phyloP scores from a whole-genome alignment of 2,329 filamentous ascomycete species.

The Phaeosphaeriaceae sp. region DNA sequence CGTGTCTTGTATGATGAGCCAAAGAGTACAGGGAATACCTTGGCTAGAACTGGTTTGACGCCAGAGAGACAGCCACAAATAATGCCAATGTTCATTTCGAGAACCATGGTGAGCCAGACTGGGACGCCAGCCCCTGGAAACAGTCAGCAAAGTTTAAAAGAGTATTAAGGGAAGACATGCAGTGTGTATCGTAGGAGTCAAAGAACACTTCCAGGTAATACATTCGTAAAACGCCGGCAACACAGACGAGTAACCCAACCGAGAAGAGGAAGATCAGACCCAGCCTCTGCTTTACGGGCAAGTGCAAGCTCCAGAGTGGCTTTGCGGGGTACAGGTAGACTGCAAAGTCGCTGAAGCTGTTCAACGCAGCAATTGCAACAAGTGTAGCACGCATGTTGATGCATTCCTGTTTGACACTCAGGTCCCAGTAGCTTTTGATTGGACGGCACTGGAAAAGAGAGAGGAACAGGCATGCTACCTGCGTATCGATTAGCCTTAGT shows the following conservation, averaged over 20 bases:
- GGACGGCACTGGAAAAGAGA: slow-evolving; percentile 35
- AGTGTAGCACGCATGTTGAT: slow-evolving; percentile 33
- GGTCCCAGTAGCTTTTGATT: slow-evolving; percentile 32
- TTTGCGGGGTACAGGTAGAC: slow-evolving; percentile 41
- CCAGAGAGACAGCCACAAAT: slow-evolving; percentile 41
- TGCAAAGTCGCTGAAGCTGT: slow-evolving; percentile 38
- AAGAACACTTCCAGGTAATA: slow-evolving; percentile 40
- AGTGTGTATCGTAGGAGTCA: slow-evolving; percentile 30
- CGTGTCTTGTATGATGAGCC: slow-evolving; percentile 14
- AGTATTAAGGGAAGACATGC: slow-evolving; percentile 14
- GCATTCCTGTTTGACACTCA: slow-evolving; percentile 22
- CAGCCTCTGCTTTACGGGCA: slow-evolving; percentile 36
- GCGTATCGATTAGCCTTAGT: background rate
- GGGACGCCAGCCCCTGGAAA: slow-evolving; percentile 29
- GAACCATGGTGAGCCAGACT: slow-evolving; percentile 27
- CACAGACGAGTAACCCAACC: slow-evolving; percentile 34
- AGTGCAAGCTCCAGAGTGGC: slow-evolving; percentile 33
- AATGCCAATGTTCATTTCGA: slow-evolving; percentile 41
- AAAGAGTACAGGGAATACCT: slow-evolving; percentile 36
- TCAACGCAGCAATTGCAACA: slow-evolving; percentile 35
- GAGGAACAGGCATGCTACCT: slow-evolving; percentile 21
- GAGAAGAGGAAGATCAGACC: slow-evolving; percentile 37
- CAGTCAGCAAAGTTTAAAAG: background rate
- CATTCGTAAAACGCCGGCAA: slow-evolving; percentile 34
- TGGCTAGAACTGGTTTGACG: slow-evolving; percentile 40